Conservation (phyloP, 345 rosid species). For the Odontarrhena argentea region DNA sequence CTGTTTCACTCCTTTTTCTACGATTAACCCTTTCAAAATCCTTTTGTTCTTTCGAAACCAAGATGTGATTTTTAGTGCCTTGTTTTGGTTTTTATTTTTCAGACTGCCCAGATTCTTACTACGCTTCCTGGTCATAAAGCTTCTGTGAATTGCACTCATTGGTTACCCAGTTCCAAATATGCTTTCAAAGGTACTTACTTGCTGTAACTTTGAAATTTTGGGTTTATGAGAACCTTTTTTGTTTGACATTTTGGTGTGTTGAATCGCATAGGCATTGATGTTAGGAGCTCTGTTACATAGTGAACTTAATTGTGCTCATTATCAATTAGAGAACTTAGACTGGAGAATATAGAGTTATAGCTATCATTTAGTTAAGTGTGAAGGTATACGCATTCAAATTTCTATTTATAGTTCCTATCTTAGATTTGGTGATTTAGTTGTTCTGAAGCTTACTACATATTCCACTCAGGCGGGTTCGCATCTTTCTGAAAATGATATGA, state of each 20-base stretch:
- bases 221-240: not conserved
- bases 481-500: not conserved
- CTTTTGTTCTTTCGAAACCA: not conserved
- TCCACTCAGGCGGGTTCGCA: not conserved
- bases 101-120: slow-evolving; percentile 82
- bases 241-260: not conserved
- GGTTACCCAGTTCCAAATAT: slow-evolving; percentile 80
- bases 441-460: not conserved
- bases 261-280: not conserved
- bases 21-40: not conserved
- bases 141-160: slow-evolving; percentile 80
- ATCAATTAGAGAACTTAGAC: not conserved
- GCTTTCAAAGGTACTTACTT: slow-evolving; percentile 66
- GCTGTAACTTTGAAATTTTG: not conserved
- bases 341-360: slow-evolving; percentile 10
- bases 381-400: slow-evolving; percentile 16
- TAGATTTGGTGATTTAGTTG: slow-evolving; percentile 20
- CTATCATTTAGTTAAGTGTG: not conserved
- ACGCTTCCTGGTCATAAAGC: slow-evolving; percentile 90
- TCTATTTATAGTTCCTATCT: slow-evolving; percentile 5
- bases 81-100: slow-evolving; percentile 7
- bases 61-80: slow-evolving; percentile 13
- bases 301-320: not conserved
- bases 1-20: not conserved
- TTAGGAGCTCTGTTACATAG: not conserved